A percentile compares a stretch with the other conserved stretches of the same genome.
phyloP scores from a whole-genome alignment of 805 yeast species.

The Yarrowia phangngaensis region DNA sequence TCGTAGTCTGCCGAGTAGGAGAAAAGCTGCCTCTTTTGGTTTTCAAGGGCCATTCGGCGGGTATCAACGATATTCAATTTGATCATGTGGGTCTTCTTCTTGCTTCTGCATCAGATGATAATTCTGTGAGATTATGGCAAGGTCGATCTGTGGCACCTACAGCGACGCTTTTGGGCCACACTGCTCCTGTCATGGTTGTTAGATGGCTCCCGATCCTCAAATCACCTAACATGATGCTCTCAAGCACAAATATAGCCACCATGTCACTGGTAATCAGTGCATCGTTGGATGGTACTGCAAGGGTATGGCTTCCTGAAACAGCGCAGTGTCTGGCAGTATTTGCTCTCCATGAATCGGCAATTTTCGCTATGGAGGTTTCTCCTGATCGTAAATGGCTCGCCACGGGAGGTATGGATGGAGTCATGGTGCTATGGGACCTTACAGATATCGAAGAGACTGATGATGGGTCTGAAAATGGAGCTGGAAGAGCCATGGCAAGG shows the following conservation, averaged over 20 bases:
- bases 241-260: conserved; percentile 7
- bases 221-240: conserved; percentile 11
- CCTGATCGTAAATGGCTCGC: conserved; percentile 50
- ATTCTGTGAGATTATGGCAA: conserved; percentile 68
- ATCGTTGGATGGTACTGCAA: conserved; percentile 67
- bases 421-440: conserved; percentile 40
- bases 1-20: conserved; percentile 53
- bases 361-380: conserved; percentile 53
- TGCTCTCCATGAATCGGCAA: conserved; percentile 50
- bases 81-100: conserved; percentile 51
- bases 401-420: conserved; percentile 64
- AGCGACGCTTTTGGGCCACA: conserved; percentile 31
- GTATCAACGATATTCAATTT: conserved; percentile 55
- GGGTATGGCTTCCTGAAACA: conserved; percentile 58
- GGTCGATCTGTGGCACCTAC: conserved; percentile 54
- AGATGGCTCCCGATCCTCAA: conserved; percentile 31
- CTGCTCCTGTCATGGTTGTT: conserved; percentile 34
- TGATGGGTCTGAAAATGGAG: conserved; percentile 8
- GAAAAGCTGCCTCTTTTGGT: conserved; percentile 49
- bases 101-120: conserved; percentile 77
- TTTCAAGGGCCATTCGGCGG: conserved; percentile 61
- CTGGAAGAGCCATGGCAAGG: conserved; percentile 17
- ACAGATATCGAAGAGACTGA: conserved; percentile 1
- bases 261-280: conserved; percentile 45
- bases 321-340: conserved; percentile 39